phyloP scores from a whole-genome alignment of 305 asterid species.

The Vinca major region DNA sequence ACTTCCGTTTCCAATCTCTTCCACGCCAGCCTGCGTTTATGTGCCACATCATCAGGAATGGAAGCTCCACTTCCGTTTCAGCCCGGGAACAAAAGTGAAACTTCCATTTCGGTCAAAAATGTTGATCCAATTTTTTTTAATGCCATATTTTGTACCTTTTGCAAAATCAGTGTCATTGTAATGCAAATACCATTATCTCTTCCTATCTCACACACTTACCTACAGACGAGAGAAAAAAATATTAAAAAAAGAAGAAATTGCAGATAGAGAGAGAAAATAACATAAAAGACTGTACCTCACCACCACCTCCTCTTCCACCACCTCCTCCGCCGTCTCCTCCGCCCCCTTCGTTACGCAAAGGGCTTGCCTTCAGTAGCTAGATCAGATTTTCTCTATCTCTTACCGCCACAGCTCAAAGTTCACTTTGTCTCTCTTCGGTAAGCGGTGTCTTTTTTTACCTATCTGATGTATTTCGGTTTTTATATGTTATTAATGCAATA shows the following conservation, averaged over 20 bases:
- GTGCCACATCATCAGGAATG: too few relatives aligned
- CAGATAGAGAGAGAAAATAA: slow-evolving; percentile 4
- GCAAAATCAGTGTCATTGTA: too few relatives aligned
- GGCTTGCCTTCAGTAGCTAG: slow-evolving; percentile 14
- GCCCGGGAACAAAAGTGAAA: too few relatives aligned
- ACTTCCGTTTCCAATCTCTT: too few relatives aligned
- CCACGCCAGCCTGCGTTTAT: too few relatives aligned
- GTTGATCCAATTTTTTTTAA: too few relatives aligned
- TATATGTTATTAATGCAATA: neutral
- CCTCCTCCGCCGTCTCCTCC: neutral
- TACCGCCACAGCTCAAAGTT: neutral
- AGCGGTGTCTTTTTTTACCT: slow-evolving; percentile 7
- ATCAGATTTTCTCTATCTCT: slow-evolving; percentile 22
- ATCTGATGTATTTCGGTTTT: neutral
- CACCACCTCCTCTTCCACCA: slow-evolving; percentile 7
- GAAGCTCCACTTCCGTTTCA: too few relatives aligned
- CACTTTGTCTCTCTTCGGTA: slow-evolving; percentile 5
- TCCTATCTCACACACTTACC: too few relatives aligned
- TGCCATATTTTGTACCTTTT: too few relatives aligned
- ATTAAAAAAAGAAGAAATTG: neutral
- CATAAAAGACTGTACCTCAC: neutral
- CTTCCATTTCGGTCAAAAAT: too few relatives aligned
- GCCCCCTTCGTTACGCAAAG: slow-evolving; percentile 15
- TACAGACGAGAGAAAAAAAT: neutral
- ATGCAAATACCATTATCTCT: too few relatives aligned